Percentiles rank a stretch among this genome's conserved stretches.
These are phyloP conservation scores for Calonectria honghensis DNA, from an alignment of 2,329 filamentous ascomycete genomes.

Conservation along the genomic window DNA sequence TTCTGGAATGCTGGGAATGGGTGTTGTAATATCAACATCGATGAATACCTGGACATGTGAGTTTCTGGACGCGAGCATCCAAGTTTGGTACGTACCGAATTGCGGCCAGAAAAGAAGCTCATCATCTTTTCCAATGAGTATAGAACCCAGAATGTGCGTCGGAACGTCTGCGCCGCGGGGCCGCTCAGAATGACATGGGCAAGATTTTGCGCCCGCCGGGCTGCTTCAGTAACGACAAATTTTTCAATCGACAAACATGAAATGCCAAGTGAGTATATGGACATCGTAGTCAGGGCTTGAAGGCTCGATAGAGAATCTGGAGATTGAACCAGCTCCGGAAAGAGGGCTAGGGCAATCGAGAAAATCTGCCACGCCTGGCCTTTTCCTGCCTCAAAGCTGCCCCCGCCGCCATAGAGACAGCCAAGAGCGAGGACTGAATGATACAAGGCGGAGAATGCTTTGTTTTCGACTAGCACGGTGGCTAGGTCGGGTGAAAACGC, in stretches of 20 bases:
- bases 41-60: constrained; percentile 37
- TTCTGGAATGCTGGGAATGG: constrained; percentile 46
- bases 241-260: constrained; percentile 47
- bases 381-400: constrained; percentile 49
- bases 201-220: constrained; percentile 45
- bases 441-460: constrained; percentile 46
- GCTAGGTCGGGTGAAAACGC: constrained; percentile 13
- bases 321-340: constrained; percentile 36
- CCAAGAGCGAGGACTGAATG: constrained; percentile 48
- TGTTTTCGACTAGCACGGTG: constrained; percentile 26
- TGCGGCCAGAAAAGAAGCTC: constrained; percentile 50
- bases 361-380: constrained; percentile 49
- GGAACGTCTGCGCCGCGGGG: constrained; percentile 30
- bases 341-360: constrained; percentile 40
- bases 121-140: constrained; percentile 49
- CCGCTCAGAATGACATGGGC: constrained; percentile 38
- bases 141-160: constrained; percentile 46
- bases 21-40: constrained; percentile 44
- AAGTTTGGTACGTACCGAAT: constrained; percentile 38
- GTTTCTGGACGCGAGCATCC: background rate
- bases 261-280: constrained; percentile 40
- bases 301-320: constrained; percentile 41
- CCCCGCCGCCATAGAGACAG: constrained; percentile 44
- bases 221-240: constrained; percentile 46
- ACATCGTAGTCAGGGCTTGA: constrained; percentile 46